Evolutionary conservation across 2,329 filamentous ascomycete genomes (phyloP), one percentile per base, ranked within the genome.

Genomic region (Verticillium dahliae): DNA sequence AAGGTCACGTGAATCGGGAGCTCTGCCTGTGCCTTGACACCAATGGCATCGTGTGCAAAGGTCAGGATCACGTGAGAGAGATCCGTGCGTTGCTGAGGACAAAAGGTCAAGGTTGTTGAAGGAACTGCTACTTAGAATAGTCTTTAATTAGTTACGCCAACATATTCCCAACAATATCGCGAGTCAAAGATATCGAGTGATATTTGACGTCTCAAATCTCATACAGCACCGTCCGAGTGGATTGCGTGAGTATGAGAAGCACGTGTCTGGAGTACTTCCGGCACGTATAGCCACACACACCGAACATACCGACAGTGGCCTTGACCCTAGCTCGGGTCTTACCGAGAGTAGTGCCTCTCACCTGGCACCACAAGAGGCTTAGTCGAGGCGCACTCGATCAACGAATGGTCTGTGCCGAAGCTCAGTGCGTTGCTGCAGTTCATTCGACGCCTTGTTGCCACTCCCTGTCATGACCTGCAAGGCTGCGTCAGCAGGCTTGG

Each of bases 11-110:
- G 64, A 22, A 4, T 14, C 6, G 6, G 35, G 22, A 45, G 57
- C 27, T 41, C 18, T 1, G 1, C 1, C 0, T 0, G 50, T 60
- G 59, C 62, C 64, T 33, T 60, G 38, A 6, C 39, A 18, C 63
- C 62, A 65, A 65, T 65, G 56, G 35, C 33, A 55, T 38, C 39
- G 18, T 41, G 62, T 63, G 6, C 65, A 67, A 58, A 60, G 63
- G 13, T 64, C 66, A n/a, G 35, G 18, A 14, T 35, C 55, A 37
- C 55, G n/a, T 57, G 33, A 27, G 6, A 9, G 55, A 27, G 27
- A 2, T 27, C 27, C 27, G 27, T 27, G 27, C 27, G 3, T 27
- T 27, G 27, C 4, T 4, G 3, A 27, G 27, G 4, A 27, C 27
- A 27, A 27, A 27, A 27, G 27, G 27, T 27, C 27, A 27, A 27